A percentile compares a stretch with the other conserved stretches of the same genome.
These are phyloP conservation scores for Leavenworthia alabamica DNA, from an alignment of 345 rosid species.

Conservation along the genomic window DNA sequence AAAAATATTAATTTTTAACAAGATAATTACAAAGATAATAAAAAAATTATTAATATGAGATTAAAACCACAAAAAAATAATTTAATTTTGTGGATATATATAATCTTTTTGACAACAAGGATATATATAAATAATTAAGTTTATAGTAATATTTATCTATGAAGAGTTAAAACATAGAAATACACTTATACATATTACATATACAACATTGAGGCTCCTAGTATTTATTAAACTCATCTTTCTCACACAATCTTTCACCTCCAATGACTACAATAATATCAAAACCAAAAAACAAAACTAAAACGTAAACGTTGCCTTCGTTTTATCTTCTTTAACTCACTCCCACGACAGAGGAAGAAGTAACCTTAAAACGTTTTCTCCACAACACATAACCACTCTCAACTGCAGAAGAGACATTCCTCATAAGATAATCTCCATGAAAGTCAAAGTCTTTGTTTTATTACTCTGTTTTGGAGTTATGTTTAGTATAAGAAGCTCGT, in stretches of 20 bases:
- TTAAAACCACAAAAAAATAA: too few species aligned
- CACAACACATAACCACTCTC: neutral
- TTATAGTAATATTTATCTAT: neutral
- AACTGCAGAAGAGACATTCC: neutral
- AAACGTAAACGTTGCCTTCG: conserved; percentile 27
- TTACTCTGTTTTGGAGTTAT: conserved; percentile 15
- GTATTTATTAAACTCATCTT: too few species aligned
- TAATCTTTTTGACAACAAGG: neutral
- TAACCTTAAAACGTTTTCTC: conserved; percentile 16
- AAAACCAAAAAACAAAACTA: neutral
- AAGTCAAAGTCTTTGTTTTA: conserved; percentile 15
- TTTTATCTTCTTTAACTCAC: conserved; percentile 5
- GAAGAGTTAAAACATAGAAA: too few species aligned
- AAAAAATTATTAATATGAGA: too few species aligned
- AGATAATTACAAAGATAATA: too few species aligned
- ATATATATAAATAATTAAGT: neutral
- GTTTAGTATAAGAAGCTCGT: neutral
- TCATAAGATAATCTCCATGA: conserved; percentile 16
- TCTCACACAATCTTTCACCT: conserved; percentile 46
- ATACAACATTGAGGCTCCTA: too few species aligned
- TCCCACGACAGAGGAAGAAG: conserved; percentile 11
- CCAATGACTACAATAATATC: neutral
- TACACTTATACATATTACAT: too few species aligned
- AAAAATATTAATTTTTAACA: too few species aligned
- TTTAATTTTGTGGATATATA: neutral